Percentiles rank a stretch among this genome's conserved stretches.
Evolutionary conservation across 2,329 filamentous ascomycete species (phyloP).

Genomic region (Huntiella moniliformis): DNA sequence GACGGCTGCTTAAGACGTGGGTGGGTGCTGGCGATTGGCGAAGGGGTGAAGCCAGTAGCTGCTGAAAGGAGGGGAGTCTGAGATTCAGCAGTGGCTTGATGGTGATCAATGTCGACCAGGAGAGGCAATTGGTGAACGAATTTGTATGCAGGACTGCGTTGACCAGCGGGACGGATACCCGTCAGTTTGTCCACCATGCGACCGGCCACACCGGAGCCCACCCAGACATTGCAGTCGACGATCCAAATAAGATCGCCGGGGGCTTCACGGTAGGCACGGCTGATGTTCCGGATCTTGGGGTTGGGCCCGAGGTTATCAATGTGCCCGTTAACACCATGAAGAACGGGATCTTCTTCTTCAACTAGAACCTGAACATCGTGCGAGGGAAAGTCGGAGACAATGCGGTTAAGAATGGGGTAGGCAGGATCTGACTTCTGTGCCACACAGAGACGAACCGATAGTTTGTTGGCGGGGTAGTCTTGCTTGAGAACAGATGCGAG

Average conservation of each 20-base stretch:
- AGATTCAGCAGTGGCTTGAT: slow-evolving; percentile 4
- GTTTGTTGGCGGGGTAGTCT: slow-evolving; percentile 54
- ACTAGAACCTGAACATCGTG: slow-evolving; percentile 57
- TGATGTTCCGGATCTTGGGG: slow-evolving; percentile 97
- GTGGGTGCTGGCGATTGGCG: not conserved
- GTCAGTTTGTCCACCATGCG: slow-evolving; percentile 78
- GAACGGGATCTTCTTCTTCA: slow-evolving; percentile 60
- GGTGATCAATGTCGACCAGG: slow-evolving; percentile 50
- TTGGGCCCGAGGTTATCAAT: slow-evolving; percentile 62
- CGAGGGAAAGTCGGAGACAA: slow-evolving; percentile 54
- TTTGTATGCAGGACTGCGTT: slow-evolving; percentile 45
- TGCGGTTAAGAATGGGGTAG: slow-evolving; percentile 49
- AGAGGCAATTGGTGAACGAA: slow-evolving; percentile 90
- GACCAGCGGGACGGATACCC: slow-evolving; percentile 38
- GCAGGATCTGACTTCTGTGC: slow-evolving; percentile 57
- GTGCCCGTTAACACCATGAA: slow-evolving; percentile 35
- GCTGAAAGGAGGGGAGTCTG: slow-evolving; percentile 3
- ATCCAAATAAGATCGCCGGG: slow-evolving; percentile 84
- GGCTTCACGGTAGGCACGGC: slow-evolving; percentile 75
- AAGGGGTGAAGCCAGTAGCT: slow-evolving; percentile 1
- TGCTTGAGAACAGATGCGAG: slow-evolving; percentile 72
- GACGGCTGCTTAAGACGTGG: not conserved
- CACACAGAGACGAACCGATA: slow-evolving; percentile 71
- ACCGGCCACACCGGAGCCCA: slow-evolving; percentile 57
- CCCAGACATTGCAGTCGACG: slow-evolving; percentile 92